Percentiles rank a stretch among this genome's conserved stretches.
Conservation (phyloP, 2,329 filamentous ascomycete species). For the Microcyclosporella mali region DNA sequence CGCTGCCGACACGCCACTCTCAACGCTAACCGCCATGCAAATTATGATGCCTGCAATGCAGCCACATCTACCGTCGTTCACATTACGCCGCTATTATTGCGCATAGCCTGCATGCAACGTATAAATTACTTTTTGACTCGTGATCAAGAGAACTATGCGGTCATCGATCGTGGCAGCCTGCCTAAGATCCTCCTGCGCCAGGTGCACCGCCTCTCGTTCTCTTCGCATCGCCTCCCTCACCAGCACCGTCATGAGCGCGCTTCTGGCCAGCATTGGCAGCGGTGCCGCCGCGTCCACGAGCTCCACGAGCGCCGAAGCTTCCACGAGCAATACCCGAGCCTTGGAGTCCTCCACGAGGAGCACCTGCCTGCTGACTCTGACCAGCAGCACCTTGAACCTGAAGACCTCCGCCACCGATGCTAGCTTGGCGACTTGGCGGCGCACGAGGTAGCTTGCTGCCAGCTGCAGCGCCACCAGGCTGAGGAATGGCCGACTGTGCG, state of each 20-base stretch:
- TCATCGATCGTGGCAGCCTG: background rate
- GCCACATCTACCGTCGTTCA: no score
- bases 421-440: conserved; percentile 2
- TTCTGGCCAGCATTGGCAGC: conserved; percentile 29
- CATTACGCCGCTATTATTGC: no score
- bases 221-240: conserved; percentile 26
- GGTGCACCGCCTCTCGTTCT: conserved; percentile 24
- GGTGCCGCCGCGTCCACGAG: conserved; percentile 16
- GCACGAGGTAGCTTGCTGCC: conserved; percentile 15
- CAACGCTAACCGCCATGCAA: no score
- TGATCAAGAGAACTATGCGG: background rate
- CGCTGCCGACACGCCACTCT: no score
- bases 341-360: conserved; percentile 1
- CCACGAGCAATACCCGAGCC: conserved; percentile 18
- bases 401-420: conserved; percentile 1
- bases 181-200: conserved; percentile 14
- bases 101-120: no score
- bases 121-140: no score
- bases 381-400: conserved; percentile 4
- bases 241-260: conserved; percentile 29
- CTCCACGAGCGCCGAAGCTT: conserved; percentile 20
- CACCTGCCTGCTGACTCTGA: conserved; percentile 1
- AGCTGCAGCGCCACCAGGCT: conserved; percentile 12
- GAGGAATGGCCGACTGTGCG: conserved; percentile 15
- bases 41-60: no score